Evolutionary conservation across 257 asterid species (phyloP).

Genomic region (Gynochthodes officinalis): DNA sequence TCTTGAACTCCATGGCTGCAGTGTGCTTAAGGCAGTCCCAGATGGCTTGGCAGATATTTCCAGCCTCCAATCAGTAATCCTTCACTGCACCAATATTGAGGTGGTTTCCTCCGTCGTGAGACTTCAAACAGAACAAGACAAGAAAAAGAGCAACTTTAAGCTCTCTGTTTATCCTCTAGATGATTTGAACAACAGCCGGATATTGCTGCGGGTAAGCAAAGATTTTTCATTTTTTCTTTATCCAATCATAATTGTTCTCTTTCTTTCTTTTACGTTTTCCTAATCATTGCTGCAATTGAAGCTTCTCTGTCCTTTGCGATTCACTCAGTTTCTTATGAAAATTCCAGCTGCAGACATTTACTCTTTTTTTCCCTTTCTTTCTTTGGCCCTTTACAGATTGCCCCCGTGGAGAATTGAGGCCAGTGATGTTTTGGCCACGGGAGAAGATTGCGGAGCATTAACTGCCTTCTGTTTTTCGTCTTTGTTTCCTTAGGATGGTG

Average conservation of each 20-base stretch:
- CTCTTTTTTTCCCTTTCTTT: not conserved
- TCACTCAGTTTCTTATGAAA: not conserved
- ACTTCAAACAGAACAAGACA: constrained; percentile 5
- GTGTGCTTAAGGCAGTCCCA: constrained; percentile 23
- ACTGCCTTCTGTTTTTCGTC: not conserved
- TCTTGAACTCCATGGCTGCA: constrained; percentile 23
- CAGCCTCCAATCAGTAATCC: constrained; percentile 22
- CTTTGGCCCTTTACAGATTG: not conserved
- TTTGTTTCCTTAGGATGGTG: no score
- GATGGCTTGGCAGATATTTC: constrained; percentile 19
- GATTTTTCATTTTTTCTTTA: no score
- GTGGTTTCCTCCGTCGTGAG: constrained; percentile 27
- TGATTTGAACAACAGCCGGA: not conserved
- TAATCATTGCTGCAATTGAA: not conserved
- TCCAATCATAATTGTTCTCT: not conserved
- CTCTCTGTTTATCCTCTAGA: constrained; percentile 21
- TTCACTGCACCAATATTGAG: constrained; percentile 10
- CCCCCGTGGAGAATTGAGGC: not conserved
- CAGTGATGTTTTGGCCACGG: not conserved
- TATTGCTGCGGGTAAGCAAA: not conserved
- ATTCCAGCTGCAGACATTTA: not conserved
- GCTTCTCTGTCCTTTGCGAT: not conserved
- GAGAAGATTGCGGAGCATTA: not conserved
- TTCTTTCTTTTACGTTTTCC: not conserved
- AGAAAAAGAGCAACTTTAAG: not conserved